Conservation (phyloP, 345 rosid genomes). For the Syzygium grande region DNA sequence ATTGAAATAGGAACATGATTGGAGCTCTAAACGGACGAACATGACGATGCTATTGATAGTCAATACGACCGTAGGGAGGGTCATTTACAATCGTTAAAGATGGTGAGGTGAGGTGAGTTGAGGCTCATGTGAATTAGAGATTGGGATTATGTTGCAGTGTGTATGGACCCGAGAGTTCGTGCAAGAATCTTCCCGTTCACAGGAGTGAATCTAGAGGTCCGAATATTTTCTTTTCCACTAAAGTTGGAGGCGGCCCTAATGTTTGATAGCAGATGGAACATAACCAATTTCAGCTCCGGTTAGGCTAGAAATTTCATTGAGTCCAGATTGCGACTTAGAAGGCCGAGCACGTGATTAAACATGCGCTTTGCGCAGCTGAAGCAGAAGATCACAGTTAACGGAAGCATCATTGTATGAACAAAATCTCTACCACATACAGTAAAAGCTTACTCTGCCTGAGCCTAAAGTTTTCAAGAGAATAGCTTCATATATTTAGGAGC, state of each 20-base stretch:
- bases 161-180: not conserved
- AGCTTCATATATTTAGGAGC: not conserved
- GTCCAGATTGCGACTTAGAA: no score
- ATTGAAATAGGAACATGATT: not conserved
- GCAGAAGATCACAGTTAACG: not conserved
- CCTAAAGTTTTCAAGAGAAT: not conserved
- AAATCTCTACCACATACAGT: not conserved
- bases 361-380: not conserved
- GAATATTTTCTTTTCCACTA: not conserved
- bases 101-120: not conserved
- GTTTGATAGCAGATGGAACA: no score
- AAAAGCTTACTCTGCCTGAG: not conserved
- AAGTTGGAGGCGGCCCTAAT: not conserved
- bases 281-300: no score
- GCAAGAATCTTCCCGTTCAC: not conserved
- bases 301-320: no score
- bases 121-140: not conserved
- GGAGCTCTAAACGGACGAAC: not conserved
- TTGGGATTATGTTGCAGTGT: not conserved
- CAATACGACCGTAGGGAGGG: not conserved
- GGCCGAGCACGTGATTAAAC: not conserved
- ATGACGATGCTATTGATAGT: fast-evolving
- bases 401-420: no score
- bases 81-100: not conserved
- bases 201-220: not conserved